Evolutionary conservation across 2,329 filamentous ascomycete species (phyloP).

Genomic region (Blumeriella jaapii): DNA sequence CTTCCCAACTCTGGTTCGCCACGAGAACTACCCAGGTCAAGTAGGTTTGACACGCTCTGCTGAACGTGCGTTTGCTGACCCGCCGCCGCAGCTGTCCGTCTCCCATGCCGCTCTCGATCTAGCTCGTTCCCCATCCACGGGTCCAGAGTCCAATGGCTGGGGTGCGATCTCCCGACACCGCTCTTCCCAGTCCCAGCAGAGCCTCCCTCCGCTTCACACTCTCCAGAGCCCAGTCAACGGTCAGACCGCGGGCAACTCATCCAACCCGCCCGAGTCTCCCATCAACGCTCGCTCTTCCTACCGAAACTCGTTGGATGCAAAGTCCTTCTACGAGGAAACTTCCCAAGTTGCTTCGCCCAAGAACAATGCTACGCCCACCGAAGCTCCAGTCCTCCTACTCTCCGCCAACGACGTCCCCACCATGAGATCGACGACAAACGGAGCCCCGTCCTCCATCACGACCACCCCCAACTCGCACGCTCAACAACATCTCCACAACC

Average conservation of each 20-base stretch:
- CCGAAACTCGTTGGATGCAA: conserved; percentile 48
- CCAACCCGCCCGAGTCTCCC: conserved; percentile 30
- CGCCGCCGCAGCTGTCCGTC: conserved; percentile 55
- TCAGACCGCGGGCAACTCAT: conserved; percentile 26
- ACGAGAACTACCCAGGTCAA: conserved; percentile 32
- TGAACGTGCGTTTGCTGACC: conserved; percentile 27
- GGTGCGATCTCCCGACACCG: conserved; percentile 26
- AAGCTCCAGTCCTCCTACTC: conserved; percentile 80
- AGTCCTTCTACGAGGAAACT: conserved; percentile 29
- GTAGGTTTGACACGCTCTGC: conserved; percentile 17
- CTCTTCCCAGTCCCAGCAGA: conserved; percentile 35
- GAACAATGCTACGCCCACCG: conserved; percentile 36
- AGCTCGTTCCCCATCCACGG: conserved; percentile 56
- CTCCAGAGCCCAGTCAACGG: conserved; percentile 15
- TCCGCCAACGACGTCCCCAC: conserved; percentile 85
- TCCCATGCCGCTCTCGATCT: conserved; percentile 75
- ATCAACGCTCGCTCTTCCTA: conserved; percentile 38
- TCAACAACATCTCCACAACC: conserved; percentile 51
- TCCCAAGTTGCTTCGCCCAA: conserved; percentile 31
- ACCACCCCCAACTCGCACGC: conserved; percentile 43
- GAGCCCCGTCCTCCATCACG: conserved; percentile 16
- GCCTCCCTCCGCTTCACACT: conserved; percentile 22
- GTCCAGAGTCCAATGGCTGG: conserved; percentile 38
- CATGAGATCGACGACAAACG: conserved; percentile 45
- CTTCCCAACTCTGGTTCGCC: conserved; percentile 73